Evolutionary conservation across 495 filamentous ascomycete species (phyloP), one percentile per base, ranked within the genome.

Genomic region (Penicillium manginii): DNA sequence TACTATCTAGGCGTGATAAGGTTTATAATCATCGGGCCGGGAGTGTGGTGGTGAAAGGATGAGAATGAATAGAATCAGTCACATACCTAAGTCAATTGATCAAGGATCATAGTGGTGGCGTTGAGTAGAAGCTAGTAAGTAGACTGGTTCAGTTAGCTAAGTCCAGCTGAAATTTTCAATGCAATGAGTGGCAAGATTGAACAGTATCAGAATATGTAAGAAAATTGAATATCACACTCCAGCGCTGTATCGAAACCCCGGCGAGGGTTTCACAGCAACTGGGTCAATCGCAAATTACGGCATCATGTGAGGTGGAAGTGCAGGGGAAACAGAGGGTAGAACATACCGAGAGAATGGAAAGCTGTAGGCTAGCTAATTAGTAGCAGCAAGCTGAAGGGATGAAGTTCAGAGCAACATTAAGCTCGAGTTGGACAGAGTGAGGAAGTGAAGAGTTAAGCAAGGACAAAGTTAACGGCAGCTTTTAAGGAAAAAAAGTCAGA

Each of bases 221-320:
- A 92, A 29, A 91, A 91, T 84, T 83, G 79, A 88, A 85, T 94
- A 88, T 96, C 92, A 94, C 80, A 64, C 83, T 70, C 63, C 79
- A 80, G 75, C 62, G 70, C 83, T 87, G 87, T 89, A 88, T 86
- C 77, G 84, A 89, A 79, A 81, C 87, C 83, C 90, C 84, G 91
- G 92, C 91, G 86, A 87, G 89, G 84, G 88, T 75, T 78, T 90
- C 91, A 88, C 86, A 87, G 83, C 76, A 73, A 72, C 76, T 70
- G 76, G 77, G 87, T 96, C 91, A 92, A 92, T 92, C 92, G 92
- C 92, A 96, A 96, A 96, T 96, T 96, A 94, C 90, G 74, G 84
- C 91, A 93, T 96, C 92, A 91, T 88, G 58, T 73, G 62, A 81
- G 59, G 46, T 39, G 53, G 45, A 56, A 40, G 29, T 26, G 18